Percentiles rank a stretch among this genome's conserved stretches.
Conservation (phyloP, 1,139 yeast genomes). For the Yamadazyma blattariae region DNA sequence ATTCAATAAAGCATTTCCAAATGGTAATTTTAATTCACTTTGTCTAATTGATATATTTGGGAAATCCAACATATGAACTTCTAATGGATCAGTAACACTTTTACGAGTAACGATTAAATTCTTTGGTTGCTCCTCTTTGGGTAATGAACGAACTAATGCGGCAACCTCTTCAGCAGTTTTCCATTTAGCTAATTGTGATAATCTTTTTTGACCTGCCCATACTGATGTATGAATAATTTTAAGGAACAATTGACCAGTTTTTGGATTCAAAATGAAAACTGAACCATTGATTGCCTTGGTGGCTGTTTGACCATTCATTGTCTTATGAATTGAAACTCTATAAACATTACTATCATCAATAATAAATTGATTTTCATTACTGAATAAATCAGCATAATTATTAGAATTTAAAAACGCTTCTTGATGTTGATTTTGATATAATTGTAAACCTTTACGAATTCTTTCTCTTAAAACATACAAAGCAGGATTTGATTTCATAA, state of each 20-base stretch:
- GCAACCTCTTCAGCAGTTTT: conserved; percentile 98
- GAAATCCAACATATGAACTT: conserved; percentile 95
- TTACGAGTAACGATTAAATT: conserved; percentile 87
- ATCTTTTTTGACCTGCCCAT: conserved; percentile 96
- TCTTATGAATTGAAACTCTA: conserved; percentile 88
- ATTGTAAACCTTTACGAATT: conserved; percentile 87
- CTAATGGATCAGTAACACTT: conserved; percentile 91
- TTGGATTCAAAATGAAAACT: conserved; percentile 83
- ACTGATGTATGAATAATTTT: conserved; percentile 91
- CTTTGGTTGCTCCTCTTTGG: conserved; percentile 91
- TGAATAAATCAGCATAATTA: conserved; percentile 87
- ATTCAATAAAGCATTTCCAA: conserved; percentile 80
- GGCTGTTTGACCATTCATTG: conserved; percentile 89
- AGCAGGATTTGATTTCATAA: conserved; percentile 95
- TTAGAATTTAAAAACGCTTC: conserved; percentile 88
- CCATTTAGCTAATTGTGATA: conserved; percentile 96
- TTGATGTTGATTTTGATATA: conserved; percentile 91
- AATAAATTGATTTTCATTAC: conserved; percentile 76
- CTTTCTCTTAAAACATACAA: conserved; percentile 88
- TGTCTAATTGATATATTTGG: conserved; percentile 90
- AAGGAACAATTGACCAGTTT: conserved; percentile 83
- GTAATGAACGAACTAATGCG: conserved; percentile 82
- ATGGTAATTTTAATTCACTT: conserved; percentile 86
- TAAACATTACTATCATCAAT: conserved; percentile 93
- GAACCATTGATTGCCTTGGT: conserved; percentile 96